These are phyloP conservation scores for Juglanconis oblonga DNA, from an alignment of 2,329 filamentous ascomycete species.

Conservation along the genomic window DNA sequence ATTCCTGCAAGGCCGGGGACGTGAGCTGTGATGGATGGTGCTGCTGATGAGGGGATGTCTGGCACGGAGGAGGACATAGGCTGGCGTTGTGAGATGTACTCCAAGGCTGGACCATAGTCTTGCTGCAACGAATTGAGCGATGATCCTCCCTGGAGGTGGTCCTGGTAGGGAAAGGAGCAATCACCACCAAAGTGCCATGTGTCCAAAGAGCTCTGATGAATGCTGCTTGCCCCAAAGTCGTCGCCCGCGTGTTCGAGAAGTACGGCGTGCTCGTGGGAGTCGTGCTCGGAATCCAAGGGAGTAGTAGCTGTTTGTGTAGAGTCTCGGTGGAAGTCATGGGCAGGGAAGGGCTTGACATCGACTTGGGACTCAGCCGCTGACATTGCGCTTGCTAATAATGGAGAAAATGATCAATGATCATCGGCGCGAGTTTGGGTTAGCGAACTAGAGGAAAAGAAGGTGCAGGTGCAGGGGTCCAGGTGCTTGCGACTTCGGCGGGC, in stretches of 20 bases:
- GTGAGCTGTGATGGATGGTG: conserved; percentile 34
- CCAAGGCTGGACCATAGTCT: conserved; percentile 31
- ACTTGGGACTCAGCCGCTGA: conserved; percentile 33
- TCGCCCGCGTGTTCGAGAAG: conserved; percentile 34
- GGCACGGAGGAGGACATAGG: conserved; percentile 34
- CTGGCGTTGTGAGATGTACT: conserved; percentile 27
- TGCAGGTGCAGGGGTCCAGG: conserved; percentile 7
- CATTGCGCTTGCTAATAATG: conserved; percentile 33
- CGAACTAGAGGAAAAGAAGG: conserved; percentile 5
- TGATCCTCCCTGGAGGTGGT: conserved; percentile 37
- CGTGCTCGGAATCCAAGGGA: conserved; percentile 28
- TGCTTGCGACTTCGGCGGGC: background rate
- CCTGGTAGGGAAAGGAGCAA: conserved; percentile 51
- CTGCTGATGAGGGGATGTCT: conserved; percentile 34
- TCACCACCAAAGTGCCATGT: conserved; percentile 46
- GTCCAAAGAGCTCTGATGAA: conserved; percentile 38
- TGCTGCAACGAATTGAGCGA: conserved; percentile 40
- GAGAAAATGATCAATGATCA: conserved; percentile 24
- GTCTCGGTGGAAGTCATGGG: conserved; percentile 30
- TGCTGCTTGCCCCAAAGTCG: background rate
- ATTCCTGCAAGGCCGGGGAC: conserved; percentile 30
- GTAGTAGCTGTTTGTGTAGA: conserved; percentile 34
- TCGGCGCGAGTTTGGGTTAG: conserved; percentile 21
- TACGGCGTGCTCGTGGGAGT: conserved; percentile 31
- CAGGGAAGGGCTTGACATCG: conserved; percentile 32